Conservation (phyloP, 108 stramenopile genomes). For the Cyclotella baltica region DNA sequence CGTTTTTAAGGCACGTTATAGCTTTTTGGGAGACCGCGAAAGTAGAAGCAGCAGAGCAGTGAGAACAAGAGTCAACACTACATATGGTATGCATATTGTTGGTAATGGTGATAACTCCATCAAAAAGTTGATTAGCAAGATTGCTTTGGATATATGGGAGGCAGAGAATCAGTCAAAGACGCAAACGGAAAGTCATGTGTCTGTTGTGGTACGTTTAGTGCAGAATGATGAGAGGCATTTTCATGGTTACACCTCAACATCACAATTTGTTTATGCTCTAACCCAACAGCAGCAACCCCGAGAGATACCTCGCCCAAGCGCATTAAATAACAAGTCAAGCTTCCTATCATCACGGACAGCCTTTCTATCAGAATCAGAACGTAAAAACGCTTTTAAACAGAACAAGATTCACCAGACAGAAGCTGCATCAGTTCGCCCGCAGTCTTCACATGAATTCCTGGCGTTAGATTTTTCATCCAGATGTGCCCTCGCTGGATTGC, state of each 20-base stretch:
- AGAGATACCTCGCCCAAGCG: background rate
- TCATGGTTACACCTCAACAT: background rate
- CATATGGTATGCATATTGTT: constrained; percentile 7
- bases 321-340: constrained; percentile 11
- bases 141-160: constrained; percentile 14
- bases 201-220: background rate
- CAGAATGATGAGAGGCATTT: too few species aligned
- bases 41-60: constrained; percentile 2
- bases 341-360: constrained; percentile 5
- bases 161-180: constrained; percentile 6
- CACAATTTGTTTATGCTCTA: background rate
- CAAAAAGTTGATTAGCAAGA: constrained; percentile 20
- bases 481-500: constrained; percentile 71
- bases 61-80: constrained; percentile 6
- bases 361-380: constrained; percentile 10
- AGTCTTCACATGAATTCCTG: constrained; percentile 22
- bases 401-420: constrained; percentile 19
- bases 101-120: constrained; percentile 7
- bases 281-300: background rate
- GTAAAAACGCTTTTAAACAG: background rate
- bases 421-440: constrained; percentile 23
- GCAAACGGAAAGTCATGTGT: background rate
- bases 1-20: constrained; percentile 85
- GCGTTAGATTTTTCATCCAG: constrained; percentile 16
- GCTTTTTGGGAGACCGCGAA: constrained; percentile 20